Evolutionary conservation across 306 rosid species (phyloP).

Genomic region (Pyrus communis): DNA sequence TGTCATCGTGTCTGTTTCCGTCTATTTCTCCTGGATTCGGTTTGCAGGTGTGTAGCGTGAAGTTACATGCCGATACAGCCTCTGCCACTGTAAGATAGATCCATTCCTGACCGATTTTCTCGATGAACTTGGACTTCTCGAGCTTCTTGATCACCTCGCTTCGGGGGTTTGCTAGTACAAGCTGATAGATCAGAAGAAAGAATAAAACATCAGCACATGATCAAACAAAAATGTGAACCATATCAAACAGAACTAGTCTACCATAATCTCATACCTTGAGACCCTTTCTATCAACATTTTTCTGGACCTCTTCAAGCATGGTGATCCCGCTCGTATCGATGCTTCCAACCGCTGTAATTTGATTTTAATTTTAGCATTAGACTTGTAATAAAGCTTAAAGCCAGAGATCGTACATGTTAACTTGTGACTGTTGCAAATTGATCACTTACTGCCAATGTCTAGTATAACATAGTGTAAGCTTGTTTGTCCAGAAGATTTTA

Average conservation of each 20-base stretch:
- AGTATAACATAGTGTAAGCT: constrained; percentile 28
- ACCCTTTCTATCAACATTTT: constrained; percentile 24
- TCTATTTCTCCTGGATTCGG: constrained; percentile 1
- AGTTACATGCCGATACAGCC: constrained; percentile 42
- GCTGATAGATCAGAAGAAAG: constrained; percentile 16
- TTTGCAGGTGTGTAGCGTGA: constrained; percentile 29
- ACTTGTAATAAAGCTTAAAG: neutral
- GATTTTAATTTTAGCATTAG: neutral
- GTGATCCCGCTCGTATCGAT: constrained; percentile 45
- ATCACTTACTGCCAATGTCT: constrained; percentile 27
- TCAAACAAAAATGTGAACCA: neutral
- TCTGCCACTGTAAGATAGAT: constrained; percentile 43
- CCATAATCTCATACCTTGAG: constrained; percentile 17
- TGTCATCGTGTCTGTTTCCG: constrained; percentile 12
- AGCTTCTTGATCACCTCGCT: constrained; percentile 48
- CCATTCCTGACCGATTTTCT: constrained; percentile 30
- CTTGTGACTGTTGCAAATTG: neutral
- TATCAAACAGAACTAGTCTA: neutral
- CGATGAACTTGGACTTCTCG: constrained; percentile 24
- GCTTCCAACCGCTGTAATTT: constrained; percentile 34
- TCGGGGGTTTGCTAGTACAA: constrained; percentile 37
- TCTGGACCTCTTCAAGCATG: constrained; percentile 36
- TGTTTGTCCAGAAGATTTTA: constrained; percentile 27
- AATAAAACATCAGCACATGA: neutral
- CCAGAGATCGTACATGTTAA: neutral